These are phyloP conservation scores for Torulaspora quercuum DNA, from an alignment of 805 yeast species.

Conservation along the genomic window DNA sequence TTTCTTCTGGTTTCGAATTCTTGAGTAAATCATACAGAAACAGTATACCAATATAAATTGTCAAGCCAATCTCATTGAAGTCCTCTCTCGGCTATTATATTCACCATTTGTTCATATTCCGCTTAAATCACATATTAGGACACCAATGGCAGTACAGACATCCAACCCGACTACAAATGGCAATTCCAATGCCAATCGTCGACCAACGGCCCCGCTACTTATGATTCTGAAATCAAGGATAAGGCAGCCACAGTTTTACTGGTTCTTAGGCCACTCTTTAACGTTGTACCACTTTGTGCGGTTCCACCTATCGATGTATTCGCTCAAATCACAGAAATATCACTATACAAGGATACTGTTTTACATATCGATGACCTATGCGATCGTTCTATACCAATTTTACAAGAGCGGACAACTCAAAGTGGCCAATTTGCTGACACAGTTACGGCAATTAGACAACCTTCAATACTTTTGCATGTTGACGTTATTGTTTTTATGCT, in stretches of 20 bases:
- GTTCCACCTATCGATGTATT: conserved; percentile 44
- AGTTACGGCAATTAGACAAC: conserved; percentile 48
- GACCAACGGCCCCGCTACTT: conserved; percentile 23
- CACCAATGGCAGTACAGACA: too few species aligned
- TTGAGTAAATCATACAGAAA: too few species aligned
- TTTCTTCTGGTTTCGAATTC: too few species aligned
- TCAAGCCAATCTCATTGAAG: too few species aligned
- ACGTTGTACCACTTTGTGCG: conserved; percentile 42
- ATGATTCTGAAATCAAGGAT: conserved; percentile 25
- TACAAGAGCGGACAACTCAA: conserved; percentile 43
- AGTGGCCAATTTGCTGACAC: conserved; percentile 34
- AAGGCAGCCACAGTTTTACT: conserved; percentile 59
- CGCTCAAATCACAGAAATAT: conserved; percentile 32
- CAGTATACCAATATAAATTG: too few species aligned
- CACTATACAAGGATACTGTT: conserved; percentile 46
- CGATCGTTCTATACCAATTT: conserved; percentile 59
- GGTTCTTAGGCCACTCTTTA: conserved; percentile 62
- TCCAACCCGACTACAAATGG: too few species aligned
- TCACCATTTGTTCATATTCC: too few species aligned
- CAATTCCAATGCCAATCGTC: conserved; percentile 3
- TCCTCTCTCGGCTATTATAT: too few species aligned
- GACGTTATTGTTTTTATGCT: conserved; percentile 41
- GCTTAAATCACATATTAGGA: too few species aligned
- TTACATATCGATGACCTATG: conserved; percentile 56
- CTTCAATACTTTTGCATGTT: conserved; percentile 55